A percentile compares a stretch with the other conserved stretches of the same genome.
Conservation (phyloP, 306 rosid genomes). For the Sesbania bispinosa region DNA sequence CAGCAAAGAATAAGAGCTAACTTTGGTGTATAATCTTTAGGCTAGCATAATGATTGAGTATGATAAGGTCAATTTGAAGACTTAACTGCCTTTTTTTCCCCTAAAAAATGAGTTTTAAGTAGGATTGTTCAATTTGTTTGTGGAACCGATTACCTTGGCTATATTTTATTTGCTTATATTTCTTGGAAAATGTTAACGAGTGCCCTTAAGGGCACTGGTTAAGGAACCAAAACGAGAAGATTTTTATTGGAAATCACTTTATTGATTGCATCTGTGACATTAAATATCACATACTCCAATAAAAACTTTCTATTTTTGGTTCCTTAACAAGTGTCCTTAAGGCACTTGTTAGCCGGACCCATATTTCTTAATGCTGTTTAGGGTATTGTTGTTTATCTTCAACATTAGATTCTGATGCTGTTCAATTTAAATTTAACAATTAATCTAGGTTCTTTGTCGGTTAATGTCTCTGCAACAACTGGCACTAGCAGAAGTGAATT, state of each 20-base stretch:
- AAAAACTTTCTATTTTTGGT: too few relatives aligned
- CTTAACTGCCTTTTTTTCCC: background rate
- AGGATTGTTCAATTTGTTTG: background rate
- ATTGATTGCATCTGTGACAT: too few relatives aligned
- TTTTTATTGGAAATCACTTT: too few relatives aligned
- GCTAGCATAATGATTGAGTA: background rate
- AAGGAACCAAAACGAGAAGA: too few relatives aligned
- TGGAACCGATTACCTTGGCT: background rate
- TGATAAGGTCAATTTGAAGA: background rate
- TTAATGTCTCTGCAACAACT: slow-evolving; percentile 73
- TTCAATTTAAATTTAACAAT: slow-evolving; percentile 5
- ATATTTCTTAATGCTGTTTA: background rate
- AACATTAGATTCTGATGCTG: slow-evolving; percentile 18
- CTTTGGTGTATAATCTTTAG: background rate
- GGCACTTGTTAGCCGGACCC: too few relatives aligned
- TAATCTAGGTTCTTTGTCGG: slow-evolving; percentile 72
- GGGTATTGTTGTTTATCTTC: background rate
- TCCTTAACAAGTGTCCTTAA: too few relatives aligned
- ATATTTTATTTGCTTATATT: background rate
- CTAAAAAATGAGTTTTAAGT: background rate
- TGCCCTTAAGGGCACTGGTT: too few relatives aligned
- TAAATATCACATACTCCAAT: too few relatives aligned
- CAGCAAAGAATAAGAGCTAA: background rate
- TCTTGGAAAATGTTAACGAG: too few relatives aligned
- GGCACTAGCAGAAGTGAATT: slow-evolving; percentile 67